These are phyloP conservation scores for Hypoxylon sp. DNA, from an alignment of 2,329 filamentous ascomycete species.

Conservation along the genomic window DNA sequence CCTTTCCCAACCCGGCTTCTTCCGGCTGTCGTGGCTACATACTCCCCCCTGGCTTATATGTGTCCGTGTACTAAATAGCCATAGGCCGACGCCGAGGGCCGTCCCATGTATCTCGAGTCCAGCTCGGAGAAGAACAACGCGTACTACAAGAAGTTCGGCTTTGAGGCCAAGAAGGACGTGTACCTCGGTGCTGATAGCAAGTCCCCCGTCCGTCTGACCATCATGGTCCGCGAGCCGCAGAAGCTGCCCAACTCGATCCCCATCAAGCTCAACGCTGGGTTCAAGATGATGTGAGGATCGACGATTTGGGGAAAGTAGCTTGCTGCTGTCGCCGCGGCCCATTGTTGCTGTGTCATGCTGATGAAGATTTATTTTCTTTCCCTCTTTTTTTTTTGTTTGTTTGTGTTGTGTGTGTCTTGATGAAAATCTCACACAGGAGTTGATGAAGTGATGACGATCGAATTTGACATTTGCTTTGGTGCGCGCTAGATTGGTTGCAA, in stretches of 20 bases:
- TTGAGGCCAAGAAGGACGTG: constrained; percentile 75
- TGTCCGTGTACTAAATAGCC: constrained; percentile 22
- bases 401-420: constrained; percentile 2
- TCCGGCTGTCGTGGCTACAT: neutral
- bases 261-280: constrained; percentile 54
- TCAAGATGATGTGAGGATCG: constrained; percentile 47
- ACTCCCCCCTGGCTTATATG: neutral
- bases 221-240: constrained; percentile 85
- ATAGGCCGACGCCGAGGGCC: constrained; percentile 77
- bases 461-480: constrained; percentile 22
- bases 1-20: neutral
- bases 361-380: no score
- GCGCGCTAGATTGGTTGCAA: constrained; percentile 15
- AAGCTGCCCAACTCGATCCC: constrained; percentile 55
- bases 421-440: constrained; percentile 3
- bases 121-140: constrained; percentile 76
- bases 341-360: neutral
- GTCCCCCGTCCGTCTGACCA: constrained; percentile 75
- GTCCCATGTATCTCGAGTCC: constrained; percentile 83
- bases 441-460: constrained; percentile 16
- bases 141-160: constrained; percentile 84
- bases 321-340: constrained; percentile 10
- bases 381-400: no score
- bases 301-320: constrained; percentile 5
- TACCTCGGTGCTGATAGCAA: constrained; percentile 60